phyloP scores from a whole-genome alignment of 2,329 filamentous ascomycete genomes.

The Cordyceps tenuipes region DNA sequence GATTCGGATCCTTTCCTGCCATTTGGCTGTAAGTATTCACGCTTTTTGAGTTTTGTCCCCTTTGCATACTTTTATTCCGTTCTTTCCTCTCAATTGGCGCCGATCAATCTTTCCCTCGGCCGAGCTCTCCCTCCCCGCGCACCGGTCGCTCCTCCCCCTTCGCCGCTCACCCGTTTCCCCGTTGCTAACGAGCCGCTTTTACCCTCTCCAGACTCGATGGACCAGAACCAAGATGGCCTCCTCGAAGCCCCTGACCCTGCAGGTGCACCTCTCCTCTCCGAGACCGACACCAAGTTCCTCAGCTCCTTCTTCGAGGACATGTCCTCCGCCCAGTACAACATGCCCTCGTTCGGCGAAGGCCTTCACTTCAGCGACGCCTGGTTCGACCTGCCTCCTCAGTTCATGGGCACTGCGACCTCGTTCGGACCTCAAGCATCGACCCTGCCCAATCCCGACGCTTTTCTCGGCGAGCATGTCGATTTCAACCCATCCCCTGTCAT shows the following conservation, averaged over 20 bases:
- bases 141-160: background rate
- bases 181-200: background rate
- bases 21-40: slow-evolving; percentile 56
- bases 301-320: slow-evolving; percentile 50
- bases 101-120: background rate
- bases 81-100: background rate
- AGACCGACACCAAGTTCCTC: slow-evolving; percentile 51
- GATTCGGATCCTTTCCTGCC: slow-evolving; percentile 44
- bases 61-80: background rate
- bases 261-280: slow-evolving; percentile 57
- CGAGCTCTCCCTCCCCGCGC: background rate
- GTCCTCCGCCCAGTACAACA: slow-evolving; percentile 40
- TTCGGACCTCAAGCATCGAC: slow-evolving; percentile 42
- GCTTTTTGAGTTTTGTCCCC: slow-evolving; percentile 11
- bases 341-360: slow-evolving; percentile 42
- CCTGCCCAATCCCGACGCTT: slow-evolving; percentile 15
- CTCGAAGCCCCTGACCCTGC: slow-evolving; percentile 53
- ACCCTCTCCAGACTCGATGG: slow-evolving; percentile 33
- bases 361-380: slow-evolving; percentile 43
- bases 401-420: slow-evolving; percentile 58
- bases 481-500: background rate
- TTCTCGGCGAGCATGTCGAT: slow-evolving; percentile 13
- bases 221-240: slow-evolving; percentile 36
- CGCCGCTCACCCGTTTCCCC: background rate
- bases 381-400: slow-evolving; percentile 53